Percentiles rank a stretch among this genome's conserved stretches.
These are phyloP conservation scores for Vitellaria paradoxa DNA, from an alignment of 179 eudicot genomes.

Conservation along the genomic window DNA sequence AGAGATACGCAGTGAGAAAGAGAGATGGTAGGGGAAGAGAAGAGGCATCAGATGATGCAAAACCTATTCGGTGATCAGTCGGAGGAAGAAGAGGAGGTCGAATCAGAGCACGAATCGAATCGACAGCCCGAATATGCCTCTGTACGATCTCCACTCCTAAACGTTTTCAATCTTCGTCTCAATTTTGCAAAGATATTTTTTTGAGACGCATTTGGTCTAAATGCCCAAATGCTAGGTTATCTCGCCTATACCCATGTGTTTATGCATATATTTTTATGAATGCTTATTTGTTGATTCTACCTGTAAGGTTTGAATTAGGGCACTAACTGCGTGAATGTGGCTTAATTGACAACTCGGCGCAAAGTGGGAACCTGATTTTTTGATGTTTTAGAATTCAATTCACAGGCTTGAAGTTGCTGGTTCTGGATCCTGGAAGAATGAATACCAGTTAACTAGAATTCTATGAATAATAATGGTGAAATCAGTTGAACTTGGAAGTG, in stretches of 20 bases:
- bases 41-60: slow-evolving; percentile 87
- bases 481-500: neutral
- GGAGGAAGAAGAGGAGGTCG: slow-evolving; percentile 58
- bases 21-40: slow-evolving; percentile 65
- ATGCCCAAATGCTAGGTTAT: neutral
- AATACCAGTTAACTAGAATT: neutral
- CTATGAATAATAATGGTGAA: neutral
- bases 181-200: too few relatives aligned
- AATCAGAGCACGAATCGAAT: slow-evolving; percentile 78
- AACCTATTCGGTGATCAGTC: slow-evolving; percentile 88
- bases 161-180: neutral
- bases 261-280: neutral
- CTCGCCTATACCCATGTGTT: neutral
- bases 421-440: neutral
- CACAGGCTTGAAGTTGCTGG: neutral
- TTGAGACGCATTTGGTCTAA: neutral
- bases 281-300: neutral
- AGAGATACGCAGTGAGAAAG: neutral
- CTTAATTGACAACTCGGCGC: neutral
- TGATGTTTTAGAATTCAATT: neutral
- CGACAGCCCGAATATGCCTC: slow-evolving; percentile 66
- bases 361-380: too few relatives aligned
- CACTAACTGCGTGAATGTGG: neutral
- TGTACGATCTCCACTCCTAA: slow-evolving; percentile 28
- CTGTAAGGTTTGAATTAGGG: slow-evolving; percentile 5